phyloP scores from a whole-genome alignment of 2,329 filamentous ascomycete genomes.

The Colletotrichum cuscutae region DNA sequence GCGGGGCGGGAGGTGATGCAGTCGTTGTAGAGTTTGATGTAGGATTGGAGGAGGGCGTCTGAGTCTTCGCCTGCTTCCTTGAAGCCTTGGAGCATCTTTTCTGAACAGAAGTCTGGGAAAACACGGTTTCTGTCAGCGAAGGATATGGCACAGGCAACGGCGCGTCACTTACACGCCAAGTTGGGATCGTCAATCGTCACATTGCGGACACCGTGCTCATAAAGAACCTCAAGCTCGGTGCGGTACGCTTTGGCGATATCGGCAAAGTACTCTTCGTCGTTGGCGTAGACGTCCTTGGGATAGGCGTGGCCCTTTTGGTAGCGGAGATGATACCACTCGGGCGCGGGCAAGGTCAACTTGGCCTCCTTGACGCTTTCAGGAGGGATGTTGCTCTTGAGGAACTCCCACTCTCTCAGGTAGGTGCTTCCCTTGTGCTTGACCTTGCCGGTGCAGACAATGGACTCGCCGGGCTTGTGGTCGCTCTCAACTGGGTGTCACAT shows the following conservation, averaged over 20 bases:
- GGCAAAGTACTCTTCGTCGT: constrained; percentile 66
- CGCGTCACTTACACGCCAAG: constrained; percentile 50
- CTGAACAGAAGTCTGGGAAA: constrained; percentile 68
- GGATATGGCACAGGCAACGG: not conserved
- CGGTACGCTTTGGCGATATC: constrained; percentile 67
- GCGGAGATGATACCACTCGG: constrained; percentile 72
- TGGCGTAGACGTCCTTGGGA: constrained; percentile 64
- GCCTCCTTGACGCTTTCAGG: constrained; percentile 71
- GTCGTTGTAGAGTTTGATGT: constrained; percentile 80
- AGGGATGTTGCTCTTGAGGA: constrained; percentile 59
- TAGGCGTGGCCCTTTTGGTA: constrained; percentile 68
- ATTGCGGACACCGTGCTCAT: constrained; percentile 65
- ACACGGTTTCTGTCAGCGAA: not conserved
- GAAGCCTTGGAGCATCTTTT: constrained; percentile 51
- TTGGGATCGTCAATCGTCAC: constrained; percentile 73
- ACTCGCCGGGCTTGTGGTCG: constrained; percentile 58
- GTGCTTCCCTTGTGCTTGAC: constrained; percentile 57
- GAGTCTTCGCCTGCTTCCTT: constrained; percentile 33
- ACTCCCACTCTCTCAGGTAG: constrained; percentile 54
- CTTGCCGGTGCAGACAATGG: constrained; percentile 57
- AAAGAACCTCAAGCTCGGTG: constrained; percentile 63
- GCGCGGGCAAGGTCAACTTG: constrained; percentile 71
- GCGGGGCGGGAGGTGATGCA: constrained; percentile 69
- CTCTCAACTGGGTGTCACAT: constrained; percentile 47
- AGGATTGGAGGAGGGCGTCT: constrained; percentile 73